Evolutionary conservation across 208 protist genomes (phyloP), one percentile per base, ranked within the genome.

Genomic region (Leptomonas pyrrhocoris): DNA sequence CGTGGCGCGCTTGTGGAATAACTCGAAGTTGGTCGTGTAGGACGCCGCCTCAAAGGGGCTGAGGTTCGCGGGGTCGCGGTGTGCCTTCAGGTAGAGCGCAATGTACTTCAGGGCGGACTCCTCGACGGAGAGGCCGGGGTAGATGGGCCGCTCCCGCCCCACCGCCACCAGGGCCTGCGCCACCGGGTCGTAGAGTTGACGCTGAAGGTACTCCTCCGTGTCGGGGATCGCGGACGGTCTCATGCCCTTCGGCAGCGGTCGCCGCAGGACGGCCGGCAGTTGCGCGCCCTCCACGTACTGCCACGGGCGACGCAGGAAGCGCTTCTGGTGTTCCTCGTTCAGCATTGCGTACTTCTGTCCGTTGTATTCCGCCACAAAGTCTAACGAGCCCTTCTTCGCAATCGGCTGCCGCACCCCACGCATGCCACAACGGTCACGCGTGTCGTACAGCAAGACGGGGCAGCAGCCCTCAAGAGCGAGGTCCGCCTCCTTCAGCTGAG

Each of bases 51-150:
- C 85, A 54, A 95, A 85, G 34, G 42, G 34, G 40, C 69, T 92
- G 76, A 95, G 84, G 21, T 80, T 84, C 8, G 51, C 69, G 31
- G 59, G 73, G 50, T 80, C 73, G 49, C 89, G 88, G 73, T 93
- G 84, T 8, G 85, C 90, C 70, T 96, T 96, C 61, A 97, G 77
- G 75, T 95, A 86, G n/a, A 96, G 75, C 13, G 92, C 91, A 0
- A 97, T 81, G 71, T 83, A 96, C 75, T 95, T 94, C 21, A 96
- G 75, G 18, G 90, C 94, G 16, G 92, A 96, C 73, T 96, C 86
- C 76, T 96, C 87, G 15, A 81, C 42, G 13, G 90, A 82, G 27
- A 94, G 84, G 6, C 90, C 91, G 1, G 90, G 89, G 80, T 95
- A 97, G 55, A 79, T 81, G 30, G 94, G 94, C 38, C 92, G 84